Base-by-base conservation (phyloP, 2,329 filamentous ascomycete genomes). In the Microdochium nivale region DNA sequence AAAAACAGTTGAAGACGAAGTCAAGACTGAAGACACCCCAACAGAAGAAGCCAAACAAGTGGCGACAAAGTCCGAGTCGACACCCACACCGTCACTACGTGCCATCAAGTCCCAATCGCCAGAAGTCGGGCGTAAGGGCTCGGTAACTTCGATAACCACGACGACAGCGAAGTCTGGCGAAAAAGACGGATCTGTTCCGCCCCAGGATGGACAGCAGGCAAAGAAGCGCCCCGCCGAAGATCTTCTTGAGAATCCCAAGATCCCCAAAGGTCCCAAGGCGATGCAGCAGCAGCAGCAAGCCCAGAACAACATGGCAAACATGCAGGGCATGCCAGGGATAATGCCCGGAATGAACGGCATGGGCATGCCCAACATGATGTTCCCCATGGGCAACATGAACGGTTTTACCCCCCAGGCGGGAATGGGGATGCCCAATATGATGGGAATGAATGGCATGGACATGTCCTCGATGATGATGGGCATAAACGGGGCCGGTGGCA, bases 191-290 rank as follows among this genome's bases (percentile, higher is more conserved):
- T 50, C 54, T 19, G 54, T 57, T 21, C 54, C 55, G 44, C 55
- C 60, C 30, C 52, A 66, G 25, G 54, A 52, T 50, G 25, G 13
- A 3, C 16, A 25, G 19, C 70, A 69, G 52, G 72, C 80, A 25
- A 94, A 88, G 71, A 99, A 97, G 72, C 83, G 94, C 23, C 80
- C 87, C 11, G 90, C 90, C 14, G 89, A 92, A 33, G 86, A 90
- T 50, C 76, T 76, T 30, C 70, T 79, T 7, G 81, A 84, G 59
- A 84, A 86, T 58, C 79, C 80, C 40, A 80, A 79, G 62, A 80
- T 84, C 40, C 80, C 82, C 47, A 86, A 84, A 59, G 82, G 75
- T 0, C 83, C 82, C 2, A 83, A 82, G 64, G 81, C 78, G 35
- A 86, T 83, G 82, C 80, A 78, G 59, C 77, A 72, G 58, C 68